Evolutionary conservation across 345 rosid genomes (phyloP), one percentile per base, ranked within the genome.

Genomic region (Pugionium dolabratum): DNA sequence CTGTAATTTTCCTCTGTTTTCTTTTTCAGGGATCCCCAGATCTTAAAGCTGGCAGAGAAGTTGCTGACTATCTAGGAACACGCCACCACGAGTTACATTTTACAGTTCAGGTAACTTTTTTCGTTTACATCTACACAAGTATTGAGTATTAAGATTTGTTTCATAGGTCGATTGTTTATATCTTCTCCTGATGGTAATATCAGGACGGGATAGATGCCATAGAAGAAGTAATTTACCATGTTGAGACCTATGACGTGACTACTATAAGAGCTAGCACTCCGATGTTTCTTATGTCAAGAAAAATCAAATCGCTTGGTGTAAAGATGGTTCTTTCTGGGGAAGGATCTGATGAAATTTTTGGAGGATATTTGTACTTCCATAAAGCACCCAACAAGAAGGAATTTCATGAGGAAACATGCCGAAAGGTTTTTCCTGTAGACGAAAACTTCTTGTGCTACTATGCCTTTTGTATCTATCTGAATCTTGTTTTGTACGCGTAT

Each of bases 261-360:
- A 89, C 90, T 7, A 54, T 89, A 72, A 86, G 96, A 78, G 96
- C 96, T 45, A 89, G 96, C 79, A 86, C 92, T 31, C 96, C 92
- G 1, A 86, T 89, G 96, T 89, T 89, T 83, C 90, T 89, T 9
- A 89, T 89, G 96, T 89, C 96, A 5, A 79, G 92, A 63, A 89
- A 89, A 80, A 84, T 89, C 72, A 89, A 84, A 77, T 89, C 96
- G 10, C 82, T 89, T 59, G 92, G 96, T 61, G 96, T 86, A 48
- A 89, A 89, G 76, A 89, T 89, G 96, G 96, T 89, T 71, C 70
- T 89, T 40, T 89, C 96, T 59, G 96, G 96, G 54, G 96, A 89
- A 77, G 92, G 96, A 32, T 89, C 96, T 5, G 96, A 89, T 73
- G 96, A 89, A 68, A 86, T 86, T 7, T 89, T 89, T 78, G 96